Conservation (phyloP, 2,329 filamentous ascomycete species). For the Colletotrichum eremochloae region DNA sequence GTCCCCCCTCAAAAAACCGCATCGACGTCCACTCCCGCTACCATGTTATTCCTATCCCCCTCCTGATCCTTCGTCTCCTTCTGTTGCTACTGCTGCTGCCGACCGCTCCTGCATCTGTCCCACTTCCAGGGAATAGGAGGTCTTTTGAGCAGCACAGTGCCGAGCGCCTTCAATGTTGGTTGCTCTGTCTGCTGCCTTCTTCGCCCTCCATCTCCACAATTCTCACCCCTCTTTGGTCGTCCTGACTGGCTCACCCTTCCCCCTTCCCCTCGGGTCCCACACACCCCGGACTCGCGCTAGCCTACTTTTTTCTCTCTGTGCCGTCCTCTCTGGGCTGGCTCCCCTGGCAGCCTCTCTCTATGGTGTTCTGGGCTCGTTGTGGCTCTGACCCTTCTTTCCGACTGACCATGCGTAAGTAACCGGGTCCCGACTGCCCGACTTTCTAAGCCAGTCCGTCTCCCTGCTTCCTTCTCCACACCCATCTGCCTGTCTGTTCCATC, state of each 20-base stretch:
- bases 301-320: constrained; percentile 15
- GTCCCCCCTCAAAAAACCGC: constrained; percentile 16
- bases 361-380: constrained; percentile 11
- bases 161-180: not conserved
- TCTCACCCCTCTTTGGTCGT: constrained; percentile 27
- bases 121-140: not conserved
- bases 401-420: constrained; percentile 8
- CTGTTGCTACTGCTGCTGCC: constrained; percentile 33
- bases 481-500: constrained; percentile 28
- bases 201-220: constrained; percentile 48
- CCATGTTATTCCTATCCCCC: constrained; percentile 22
- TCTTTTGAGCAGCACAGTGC: not conserved
- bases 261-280: constrained; percentile 28
- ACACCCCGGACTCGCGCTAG: constrained; percentile 16
- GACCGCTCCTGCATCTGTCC: constrained; percentile 9
- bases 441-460: constrained; percentile 34
- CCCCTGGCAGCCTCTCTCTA: not conserved
- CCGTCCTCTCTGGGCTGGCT: constrained; percentile 6
- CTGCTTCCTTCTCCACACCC: constrained; percentile 42
- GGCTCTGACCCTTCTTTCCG: constrained; percentile 19
- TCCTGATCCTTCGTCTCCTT: constrained; percentile 10
- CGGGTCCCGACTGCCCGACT: constrained; percentile 37
- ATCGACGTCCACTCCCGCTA: no score
- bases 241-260: constrained; percentile 40
- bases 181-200: constrained; percentile 41